Evolutionary conservation across 1,139 yeast species (phyloP).

Genomic region (Pichia terricola): DNA sequence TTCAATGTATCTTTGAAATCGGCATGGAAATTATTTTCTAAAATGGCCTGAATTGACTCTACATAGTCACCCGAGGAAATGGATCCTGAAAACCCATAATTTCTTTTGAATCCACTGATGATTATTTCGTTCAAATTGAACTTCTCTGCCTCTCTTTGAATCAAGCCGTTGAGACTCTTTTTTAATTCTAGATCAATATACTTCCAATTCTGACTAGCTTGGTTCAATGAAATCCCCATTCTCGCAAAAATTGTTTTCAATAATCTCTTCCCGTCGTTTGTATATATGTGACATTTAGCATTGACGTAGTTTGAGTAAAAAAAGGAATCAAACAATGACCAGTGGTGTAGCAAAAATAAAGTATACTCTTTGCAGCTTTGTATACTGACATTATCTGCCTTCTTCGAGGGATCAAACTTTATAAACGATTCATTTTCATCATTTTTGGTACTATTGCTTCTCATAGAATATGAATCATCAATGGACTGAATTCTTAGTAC

Average conservation of each 20-base stretch:
- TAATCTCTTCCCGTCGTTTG: conserved; percentile 81
- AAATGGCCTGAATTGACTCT: conserved; percentile 74
- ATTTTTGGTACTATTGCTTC: neutral
- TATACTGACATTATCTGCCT: conserved; percentile 58
- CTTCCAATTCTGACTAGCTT: conserved; percentile 87
- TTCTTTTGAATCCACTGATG: conserved; percentile 77
- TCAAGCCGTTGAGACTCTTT: conserved; percentile 58
- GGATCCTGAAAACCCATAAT: conserved; percentile 80
- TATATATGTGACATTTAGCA: conserved; percentile 80
- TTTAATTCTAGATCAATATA: conserved; percentile 80
- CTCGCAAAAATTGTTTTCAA: conserved; percentile 87
- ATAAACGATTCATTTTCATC: neutral
- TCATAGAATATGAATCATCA: conserved; percentile 8
- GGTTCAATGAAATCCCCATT: conserved; percentile 87
- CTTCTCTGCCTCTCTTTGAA: conserved; percentile 58
- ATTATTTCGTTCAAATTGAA: conserved; percentile 80
- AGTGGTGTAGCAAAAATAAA: conserved; percentile 77
- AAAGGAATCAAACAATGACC: conserved; percentile 89
- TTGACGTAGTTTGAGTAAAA: conserved; percentile 83
- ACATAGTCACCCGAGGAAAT: conserved; percentile 91
- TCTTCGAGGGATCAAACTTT: conserved; percentile 28
- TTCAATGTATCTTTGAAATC: neutral
- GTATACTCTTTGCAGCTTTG: conserved; percentile 77
- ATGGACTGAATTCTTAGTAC: conserved; percentile 51
- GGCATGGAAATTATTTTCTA: conserved; percentile 35